Base-by-base conservation (phyloP, 257 asterid species). In the Solanum pimpinellifolium region DNA sequence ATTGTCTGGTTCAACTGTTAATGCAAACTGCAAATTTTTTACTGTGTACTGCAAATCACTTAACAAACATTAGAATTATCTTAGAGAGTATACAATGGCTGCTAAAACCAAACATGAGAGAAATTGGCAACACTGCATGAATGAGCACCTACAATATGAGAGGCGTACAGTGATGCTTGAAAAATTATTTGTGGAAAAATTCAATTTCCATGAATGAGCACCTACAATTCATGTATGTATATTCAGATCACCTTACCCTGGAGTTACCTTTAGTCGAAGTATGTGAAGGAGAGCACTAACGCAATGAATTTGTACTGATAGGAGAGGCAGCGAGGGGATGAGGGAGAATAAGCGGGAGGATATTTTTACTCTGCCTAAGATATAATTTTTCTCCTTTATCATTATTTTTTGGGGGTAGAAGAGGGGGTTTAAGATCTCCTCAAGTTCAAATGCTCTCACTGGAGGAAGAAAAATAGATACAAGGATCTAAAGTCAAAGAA, bases 11-110 rank as follows among this genome's bases (percentile, higher is more conserved):
- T 96, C 99, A 70, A 96, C 92, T 6, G 93, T 95, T 46, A 72
- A 88, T 21, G 99, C 97, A 90, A 96, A 96, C 90, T 93, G 97
- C 95, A 95, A 91, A 93, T 96, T 91, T 89, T 90, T 91, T 70
- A 89, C 94, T 5, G 95, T 88, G 72, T 93, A 91, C 95, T 93
- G 94, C 69, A 62, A 44, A 80, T 44, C 16, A 75, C 47, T 80
- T 29, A 52, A 20, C 14, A 70, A 60, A 18, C 31, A 75, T 85
- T 29, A 86, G 83, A 42, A 73, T 74, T 41, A 65, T n/a, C 23
- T 86, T 21, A 33, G 18, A 44, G 83, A 35, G 56, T 20, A 46
- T 23, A 47, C 15, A 14, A 25, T 77, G 52, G 49, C 80, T 13
- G 59, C 68, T 33, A 52, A 78, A 78, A 81, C 69, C 42, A 66